Evolutionary conservation across 106 monocot species (phyloP), one percentile per base, ranked within the genome.

Genomic region (Acanthochlamys bracteata): DNA sequence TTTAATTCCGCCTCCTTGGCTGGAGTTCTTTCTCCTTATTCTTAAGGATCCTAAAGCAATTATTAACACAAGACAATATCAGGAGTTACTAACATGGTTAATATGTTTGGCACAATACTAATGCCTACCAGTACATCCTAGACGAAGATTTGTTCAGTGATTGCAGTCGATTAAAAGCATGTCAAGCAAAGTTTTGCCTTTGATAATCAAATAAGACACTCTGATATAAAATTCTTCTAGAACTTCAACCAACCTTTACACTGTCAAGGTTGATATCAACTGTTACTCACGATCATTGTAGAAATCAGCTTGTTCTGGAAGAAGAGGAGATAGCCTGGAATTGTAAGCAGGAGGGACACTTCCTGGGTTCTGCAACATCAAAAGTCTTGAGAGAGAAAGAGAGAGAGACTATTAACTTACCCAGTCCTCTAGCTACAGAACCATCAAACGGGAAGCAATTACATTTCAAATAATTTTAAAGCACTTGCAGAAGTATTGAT

Each of bases 261-360:
- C 64, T 64, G 53, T 90, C 95, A 57, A 95, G 84, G 55, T 90
- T 90, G 73, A 96, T 84, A 76, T 96, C 95, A 19, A 88, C 67
- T 39, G 86, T 78, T 64, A 85, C 83, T 67, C 60, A 55, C 73
- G 82, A 46, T 80, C 89, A 84, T 76, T 90, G 72, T 90, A 87
- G 57, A 96, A 96, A 78, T 90, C 95, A 59, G 87, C 86, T 47
- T 90, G 90, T 61, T 96, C 95, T 25, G 86, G 95, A 42, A 90
- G 90, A 69, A 96, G 87, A 25, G 95, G 95, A 53, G 90, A 87
- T 70, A 90, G 95, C 72, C 87, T 77, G 15, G 90, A 84, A 87
- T 80, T 88, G 21, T 84, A 80, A 43, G 87, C 90, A 55, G 87
- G 71, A 64, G 90, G 82, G 52, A 96, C 95, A 58, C 74, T 81